A percentile compares a stretch with the other conserved stretches of the same genome.
Conservation (phyloP, 2,329 filamentous ascomycete species). For the Venturiaceae sp. region DNA sequence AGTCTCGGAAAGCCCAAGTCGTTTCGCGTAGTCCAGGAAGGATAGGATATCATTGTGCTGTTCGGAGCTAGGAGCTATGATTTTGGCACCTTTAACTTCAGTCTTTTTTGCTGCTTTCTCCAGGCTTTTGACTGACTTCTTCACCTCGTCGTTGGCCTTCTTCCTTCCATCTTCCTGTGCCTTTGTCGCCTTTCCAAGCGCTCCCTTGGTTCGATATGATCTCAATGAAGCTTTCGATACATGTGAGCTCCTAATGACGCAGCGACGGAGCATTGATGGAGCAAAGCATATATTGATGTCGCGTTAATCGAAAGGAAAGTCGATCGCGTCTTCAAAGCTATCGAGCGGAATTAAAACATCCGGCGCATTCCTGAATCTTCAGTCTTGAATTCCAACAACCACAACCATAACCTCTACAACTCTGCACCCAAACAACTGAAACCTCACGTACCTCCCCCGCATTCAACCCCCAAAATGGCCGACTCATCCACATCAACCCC, state of each 20-base stretch:
- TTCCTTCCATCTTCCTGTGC: neutral
- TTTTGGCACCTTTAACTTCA: neutral
- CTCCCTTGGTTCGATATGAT: neutral
- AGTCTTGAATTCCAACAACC: neutral
- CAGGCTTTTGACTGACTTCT: neutral
- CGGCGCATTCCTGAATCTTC: too few relatives aligned
- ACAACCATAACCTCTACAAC: neutral
- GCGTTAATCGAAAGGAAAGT: neutral
- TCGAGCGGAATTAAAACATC: neutral
- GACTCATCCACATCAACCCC: neutral
- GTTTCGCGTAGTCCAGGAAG: slow-evolving; percentile 55
- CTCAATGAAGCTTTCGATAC: neutral
- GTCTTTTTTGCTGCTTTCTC: neutral
- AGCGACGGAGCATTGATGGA: neutral
- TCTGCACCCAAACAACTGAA: neutral
- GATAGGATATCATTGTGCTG: slow-evolving; percentile 54
- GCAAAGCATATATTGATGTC: neutral
- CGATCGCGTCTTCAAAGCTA: neutral
- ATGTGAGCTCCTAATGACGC: neutral
- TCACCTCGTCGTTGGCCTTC: neutral
- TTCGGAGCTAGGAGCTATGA: slow-evolving; percentile 17
- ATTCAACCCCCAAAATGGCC: neutral
- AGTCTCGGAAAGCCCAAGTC: slow-evolving; percentile 42
- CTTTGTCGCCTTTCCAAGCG: neutral
- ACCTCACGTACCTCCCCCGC: too few relatives aligned